Evolutionary conservation across 2,329 filamentous ascomycete species (phyloP), one percentile per base, ranked within the genome.

Genomic region (Ceratocystis huliohia): DNA sequence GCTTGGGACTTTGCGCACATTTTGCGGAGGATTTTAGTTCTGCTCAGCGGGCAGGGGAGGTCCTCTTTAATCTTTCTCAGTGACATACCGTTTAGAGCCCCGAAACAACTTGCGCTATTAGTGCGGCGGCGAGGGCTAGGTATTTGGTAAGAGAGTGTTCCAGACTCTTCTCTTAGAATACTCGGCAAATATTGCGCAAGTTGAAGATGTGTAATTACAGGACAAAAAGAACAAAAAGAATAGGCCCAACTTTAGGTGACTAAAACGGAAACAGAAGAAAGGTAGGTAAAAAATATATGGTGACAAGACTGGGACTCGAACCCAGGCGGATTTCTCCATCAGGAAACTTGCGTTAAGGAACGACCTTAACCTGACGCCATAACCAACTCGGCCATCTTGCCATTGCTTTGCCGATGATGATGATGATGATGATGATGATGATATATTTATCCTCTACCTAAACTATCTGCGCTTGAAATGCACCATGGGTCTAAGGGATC

Each of bases 301-400:
- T 68, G 66, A 66, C 66, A 68, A 68, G 64, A 68, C 67, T 68
- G 64, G 67, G 64, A 68, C 64, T 64, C 67, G 64, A 68, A 66
- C 67, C 67, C 64, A 66, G 61, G 67, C 67, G 59, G 64, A 68
- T 68, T 65, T 66, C 66, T 68, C 59, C 66, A 68, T 68, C 64
- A 66, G 59, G 64, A 68, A 64, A 68, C 64, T 68, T 68, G 64
- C 64, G 67, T 66, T 64, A 68, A 66, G 67, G 61, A 68, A 68
- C 61, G 67, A 72, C 73, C 73, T 74, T 74, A 74, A 74, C 72
- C 73, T 74, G 71, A 72, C 73, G 72, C 73, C 72, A 74, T 74
- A 72, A 74, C 72, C 72, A 74, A 74, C 72, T 74, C 72, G 72
- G 73, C 73, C 73, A 74, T 74, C 72, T 73, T 73, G 67, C 67